A percentile compares a stretch with the other conserved stretches of the same genome.
phyloP scores from a whole-genome alignment of 495 filamentous ascomycete genomes.

The Parachaetomium inaequale region DNA sequence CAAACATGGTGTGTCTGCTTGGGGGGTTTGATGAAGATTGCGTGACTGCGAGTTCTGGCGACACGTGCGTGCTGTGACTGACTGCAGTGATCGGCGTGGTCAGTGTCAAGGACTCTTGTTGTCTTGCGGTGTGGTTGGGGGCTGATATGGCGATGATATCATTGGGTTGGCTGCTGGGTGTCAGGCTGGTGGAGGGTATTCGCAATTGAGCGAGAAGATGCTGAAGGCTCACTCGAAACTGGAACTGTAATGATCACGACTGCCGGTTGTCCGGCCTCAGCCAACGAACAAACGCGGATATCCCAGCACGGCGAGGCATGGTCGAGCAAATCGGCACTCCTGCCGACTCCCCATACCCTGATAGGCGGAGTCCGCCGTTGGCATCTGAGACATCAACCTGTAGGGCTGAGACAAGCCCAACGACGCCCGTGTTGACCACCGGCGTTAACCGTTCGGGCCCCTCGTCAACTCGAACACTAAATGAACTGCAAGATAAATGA shows the following conservation, averaged over 20 bases:
- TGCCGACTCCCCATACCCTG: not conserved
- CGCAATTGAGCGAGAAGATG: too few relatives aligned
- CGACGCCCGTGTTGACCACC: not conserved
- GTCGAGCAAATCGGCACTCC: too few relatives aligned
- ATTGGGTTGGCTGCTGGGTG: not conserved
- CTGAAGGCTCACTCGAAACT: too few relatives aligned
- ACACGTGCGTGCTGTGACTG: not conserved
- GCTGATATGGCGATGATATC: not conserved
- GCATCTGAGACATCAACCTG: not conserved
- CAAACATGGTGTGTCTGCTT: not conserved
- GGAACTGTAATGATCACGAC: too few relatives aligned
- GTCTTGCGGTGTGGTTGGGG: not conserved
- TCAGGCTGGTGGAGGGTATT: too few relatives aligned
- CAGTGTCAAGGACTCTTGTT: not conserved
- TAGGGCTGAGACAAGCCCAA: not conserved
- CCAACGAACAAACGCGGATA: too few relatives aligned
- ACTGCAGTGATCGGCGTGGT: not conserved
- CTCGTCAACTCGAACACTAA: not conserved
- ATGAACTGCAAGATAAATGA: not conserved
- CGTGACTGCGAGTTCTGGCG: conserved; percentile 1
- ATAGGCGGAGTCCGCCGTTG: not conserved
- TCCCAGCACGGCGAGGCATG: too few relatives aligned
- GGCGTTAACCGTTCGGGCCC: not conserved
- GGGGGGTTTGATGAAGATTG: not conserved
- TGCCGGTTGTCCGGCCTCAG: too few relatives aligned